These are phyloP conservation scores for Eudorina sp. DNA, from an alignment of 139 green algal genomes.

Conservation along the genomic window DNA sequence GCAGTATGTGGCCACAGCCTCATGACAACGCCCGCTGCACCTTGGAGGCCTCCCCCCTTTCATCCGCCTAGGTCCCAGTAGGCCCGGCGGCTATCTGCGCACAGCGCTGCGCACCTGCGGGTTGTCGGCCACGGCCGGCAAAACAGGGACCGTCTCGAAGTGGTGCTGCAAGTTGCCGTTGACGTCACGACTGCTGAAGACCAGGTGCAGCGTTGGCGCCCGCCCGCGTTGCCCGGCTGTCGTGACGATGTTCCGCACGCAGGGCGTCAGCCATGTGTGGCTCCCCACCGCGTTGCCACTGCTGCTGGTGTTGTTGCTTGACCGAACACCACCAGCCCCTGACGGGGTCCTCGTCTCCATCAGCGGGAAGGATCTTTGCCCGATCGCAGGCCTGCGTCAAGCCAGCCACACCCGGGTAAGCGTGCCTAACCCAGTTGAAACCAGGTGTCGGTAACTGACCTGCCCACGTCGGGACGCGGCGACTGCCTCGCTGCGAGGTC, in stretches of 20 bases:
- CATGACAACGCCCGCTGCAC: too few species aligned
- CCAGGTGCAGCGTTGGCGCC: constrained; percentile 1
- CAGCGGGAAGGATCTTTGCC: neutral
- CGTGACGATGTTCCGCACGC: constrained; percentile 13
- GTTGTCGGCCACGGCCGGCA: constrained; percentile 9
- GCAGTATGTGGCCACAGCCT: too few species aligned
- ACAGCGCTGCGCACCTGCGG: constrained; percentile 15
- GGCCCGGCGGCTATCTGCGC: too few species aligned
- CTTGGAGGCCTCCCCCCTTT: neutral
- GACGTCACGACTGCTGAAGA: neutral
- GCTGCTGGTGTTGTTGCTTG: neutral
- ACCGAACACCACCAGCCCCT: neutral
- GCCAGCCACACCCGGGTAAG: neutral
- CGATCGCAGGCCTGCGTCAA: neutral
- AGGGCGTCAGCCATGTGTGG: constrained; percentile 1
- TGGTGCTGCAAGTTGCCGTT: neutral
- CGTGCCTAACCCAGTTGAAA: too few species aligned
- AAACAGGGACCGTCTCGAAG: neutral
- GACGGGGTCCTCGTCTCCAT: neutral
- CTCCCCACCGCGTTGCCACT: neutral
- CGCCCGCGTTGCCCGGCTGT: neutral
- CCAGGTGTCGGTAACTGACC: neutral
- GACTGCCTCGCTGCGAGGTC: too few species aligned
- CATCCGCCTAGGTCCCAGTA: too few species aligned
- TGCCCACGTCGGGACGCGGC: neutral